Conservation (phyloP, 108 stramenopile species). For the Pelagomonas calceolata region DNA sequence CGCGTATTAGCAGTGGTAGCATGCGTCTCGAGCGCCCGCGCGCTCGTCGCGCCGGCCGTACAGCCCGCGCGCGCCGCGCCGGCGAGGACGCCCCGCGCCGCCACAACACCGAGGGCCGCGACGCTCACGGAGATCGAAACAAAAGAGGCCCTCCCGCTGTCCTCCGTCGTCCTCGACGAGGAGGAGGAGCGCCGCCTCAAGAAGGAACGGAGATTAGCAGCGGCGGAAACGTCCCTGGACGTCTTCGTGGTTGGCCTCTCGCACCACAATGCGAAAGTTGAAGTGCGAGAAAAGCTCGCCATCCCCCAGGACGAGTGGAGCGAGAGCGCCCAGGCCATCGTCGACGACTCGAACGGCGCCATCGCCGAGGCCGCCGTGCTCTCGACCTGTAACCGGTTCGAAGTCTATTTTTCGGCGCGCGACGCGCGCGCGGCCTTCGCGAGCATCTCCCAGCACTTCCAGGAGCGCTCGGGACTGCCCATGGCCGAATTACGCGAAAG, state of each 20-base stretch:
- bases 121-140: too few relatives aligned
- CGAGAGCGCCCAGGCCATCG: conserved; percentile 58
- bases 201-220: not conserved
- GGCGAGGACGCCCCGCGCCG: too few relatives aligned
- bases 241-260: conserved; percentile 88
- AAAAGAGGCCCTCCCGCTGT: too few relatives aligned
- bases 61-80: too few relatives aligned
- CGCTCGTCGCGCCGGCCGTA: too few relatives aligned
- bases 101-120: too few relatives aligned
- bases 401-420: conserved; percentile 84
- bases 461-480: conserved; percentile 64
- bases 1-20: too few relatives aligned
- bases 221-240: conserved; percentile 61
- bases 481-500: conserved; percentile 67
- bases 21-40: too few relatives aligned
- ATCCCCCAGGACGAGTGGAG: conserved; percentile 91
- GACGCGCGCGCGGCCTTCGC: conserved; percentile 73
- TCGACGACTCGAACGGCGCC: conserved; percentile 42
- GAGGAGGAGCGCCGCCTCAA: too few relatives aligned
- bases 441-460: conserved; percentile 71
- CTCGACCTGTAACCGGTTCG: conserved; percentile 97
- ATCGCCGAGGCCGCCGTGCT: conserved; percentile 87
- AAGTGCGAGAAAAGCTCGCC: conserved; percentile 94
- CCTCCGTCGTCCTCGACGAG: too few relatives aligned
- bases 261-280: conserved; percentile 91